Percentiles rank a stretch among this genome's conserved stretches.
Evolutionary conservation across 2,329 filamentous ascomycete genomes (phyloP).

Genomic region (Neonectria punicea): DNA sequence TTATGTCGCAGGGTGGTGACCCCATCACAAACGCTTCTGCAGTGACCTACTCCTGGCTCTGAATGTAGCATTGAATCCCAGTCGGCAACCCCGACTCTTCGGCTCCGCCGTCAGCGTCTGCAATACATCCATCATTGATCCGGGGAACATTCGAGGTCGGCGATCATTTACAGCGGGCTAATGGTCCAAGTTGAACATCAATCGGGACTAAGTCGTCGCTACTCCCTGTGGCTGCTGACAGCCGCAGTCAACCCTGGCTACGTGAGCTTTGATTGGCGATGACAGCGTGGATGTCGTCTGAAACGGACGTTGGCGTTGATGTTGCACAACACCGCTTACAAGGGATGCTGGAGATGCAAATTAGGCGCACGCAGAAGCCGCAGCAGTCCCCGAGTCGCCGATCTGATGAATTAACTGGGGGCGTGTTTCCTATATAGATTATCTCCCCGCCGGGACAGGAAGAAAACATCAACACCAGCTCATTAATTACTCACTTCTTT

Average conservation of each 20-base stretch:
- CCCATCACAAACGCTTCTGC: too few relatives aligned
- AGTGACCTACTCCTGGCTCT: not conserved
- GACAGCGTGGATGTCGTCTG: not conserved
- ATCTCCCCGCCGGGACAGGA: not conserved
- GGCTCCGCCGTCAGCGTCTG: not conserved
- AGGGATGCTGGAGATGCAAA: not conserved
- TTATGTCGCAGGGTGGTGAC: too few relatives aligned
- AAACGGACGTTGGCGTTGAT: not conserved
- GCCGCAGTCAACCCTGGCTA: not conserved
- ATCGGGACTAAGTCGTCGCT: not conserved
- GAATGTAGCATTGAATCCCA: not conserved
- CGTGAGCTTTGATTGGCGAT: not conserved
- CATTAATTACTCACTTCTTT: not conserved
- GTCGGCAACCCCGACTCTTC: not conserved
- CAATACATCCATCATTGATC: not conserved
- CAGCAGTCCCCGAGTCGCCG: not conserved
- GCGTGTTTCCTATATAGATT: not conserved
- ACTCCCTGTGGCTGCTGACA: not conserved
- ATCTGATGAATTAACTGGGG: not conserved
- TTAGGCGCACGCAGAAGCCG: not conserved
- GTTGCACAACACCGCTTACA: not conserved
- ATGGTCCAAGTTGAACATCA: not conserved
- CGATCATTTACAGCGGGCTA: not conserved
- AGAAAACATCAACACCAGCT: not conserved
- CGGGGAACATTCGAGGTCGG: not conserved